Evolutionary conservation across 2,329 filamentous ascomycete genomes (phyloP), one percentile per base, ranked within the genome.

Genomic region (Trichoderma pleuroti): DNA sequence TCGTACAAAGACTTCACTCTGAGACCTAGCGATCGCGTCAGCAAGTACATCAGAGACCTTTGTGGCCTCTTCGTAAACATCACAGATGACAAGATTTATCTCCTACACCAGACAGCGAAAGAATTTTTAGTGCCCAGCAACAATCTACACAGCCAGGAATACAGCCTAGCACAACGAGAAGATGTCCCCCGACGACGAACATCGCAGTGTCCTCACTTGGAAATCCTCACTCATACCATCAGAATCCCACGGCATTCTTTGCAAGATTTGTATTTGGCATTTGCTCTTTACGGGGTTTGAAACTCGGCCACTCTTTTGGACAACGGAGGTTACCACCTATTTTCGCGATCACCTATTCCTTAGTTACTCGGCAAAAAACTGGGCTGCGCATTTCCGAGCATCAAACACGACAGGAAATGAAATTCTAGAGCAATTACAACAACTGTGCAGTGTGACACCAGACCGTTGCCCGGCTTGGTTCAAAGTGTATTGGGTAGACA

Each of bases 51-150:
- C 28, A 39, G 39, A 52, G 30, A 70, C 26, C 57, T 70, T 3
- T 70, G 67, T 1, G 57, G 67, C 6, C 59, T 70, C n/a, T 63
- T 70, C 10, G 21, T 70, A 32, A 70, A 2, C 0, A 59, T 70
- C 5, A 49, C 18, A 14, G 59, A 64, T 26, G 18, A 18, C 2
- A 62, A 36, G 10, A 46, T 70, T 24, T 70, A 49, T 49, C 60
- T 70, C 1, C 39, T 70, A 18, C 67, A 70, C 21, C 67, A 70
- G 21, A 70, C 67, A 1, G 67, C 67, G 9, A 62, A 60, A 39
- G 67, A 70, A 32, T 70, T 70, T 26, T 28, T 74, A 3, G 68
- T 49, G 1, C 3, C 26, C 4, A 52, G 4, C 3, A 3, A 11
- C 9, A 10, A n/a, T 42, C 1, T n/a, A 0, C 16, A n/a, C 2